These are phyloP conservation scores for Umbelopsis isabellina DNA, from an alignment of 192 early-diverging fungal species.

Conservation along the genomic window DNA sequence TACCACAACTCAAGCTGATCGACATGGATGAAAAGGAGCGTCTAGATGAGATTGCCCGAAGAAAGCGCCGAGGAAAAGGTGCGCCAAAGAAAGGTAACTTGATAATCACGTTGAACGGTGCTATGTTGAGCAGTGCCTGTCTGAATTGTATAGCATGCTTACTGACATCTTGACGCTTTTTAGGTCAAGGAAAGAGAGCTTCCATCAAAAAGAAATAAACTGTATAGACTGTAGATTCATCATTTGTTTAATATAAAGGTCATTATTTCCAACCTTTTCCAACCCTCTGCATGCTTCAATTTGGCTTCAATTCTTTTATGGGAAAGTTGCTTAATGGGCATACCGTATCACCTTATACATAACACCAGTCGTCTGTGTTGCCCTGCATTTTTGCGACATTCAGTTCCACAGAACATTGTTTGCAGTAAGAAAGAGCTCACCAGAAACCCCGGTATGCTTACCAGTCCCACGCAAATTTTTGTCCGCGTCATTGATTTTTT, in stretches of 20 bases:
- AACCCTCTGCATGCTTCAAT: neutral
- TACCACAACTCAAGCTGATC: constrained; percentile 55
- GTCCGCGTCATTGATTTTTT: no score
- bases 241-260: constrained; percentile 11
- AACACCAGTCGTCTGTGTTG: no score
- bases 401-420: no score
- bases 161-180: constrained; percentile 9
- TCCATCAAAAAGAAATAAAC: constrained; percentile 57
- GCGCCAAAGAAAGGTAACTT: constrained; percentile 72
- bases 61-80: constrained; percentile 76
- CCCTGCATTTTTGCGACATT: no score
- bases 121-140: no score
- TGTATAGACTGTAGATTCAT: constrained; percentile 20
- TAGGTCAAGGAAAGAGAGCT: constrained; percentile 61
- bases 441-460: no score
- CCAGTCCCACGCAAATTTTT: no score
- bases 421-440: no score
- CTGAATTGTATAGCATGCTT: neutral
- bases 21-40: constrained; percentile 68
- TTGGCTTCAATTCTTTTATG: neutral
- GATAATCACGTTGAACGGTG: neutral
- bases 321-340: no score
- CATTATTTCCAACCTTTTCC: neutral
- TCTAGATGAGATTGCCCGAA: constrained; percentile 65
- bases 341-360: no score